Percentiles rank a stretch among this genome's conserved stretches.
These are phyloP conservation scores for Pichia cephalocereana DNA, from an alignment of 805 yeast species.

Conservation along the genomic window DNA sequence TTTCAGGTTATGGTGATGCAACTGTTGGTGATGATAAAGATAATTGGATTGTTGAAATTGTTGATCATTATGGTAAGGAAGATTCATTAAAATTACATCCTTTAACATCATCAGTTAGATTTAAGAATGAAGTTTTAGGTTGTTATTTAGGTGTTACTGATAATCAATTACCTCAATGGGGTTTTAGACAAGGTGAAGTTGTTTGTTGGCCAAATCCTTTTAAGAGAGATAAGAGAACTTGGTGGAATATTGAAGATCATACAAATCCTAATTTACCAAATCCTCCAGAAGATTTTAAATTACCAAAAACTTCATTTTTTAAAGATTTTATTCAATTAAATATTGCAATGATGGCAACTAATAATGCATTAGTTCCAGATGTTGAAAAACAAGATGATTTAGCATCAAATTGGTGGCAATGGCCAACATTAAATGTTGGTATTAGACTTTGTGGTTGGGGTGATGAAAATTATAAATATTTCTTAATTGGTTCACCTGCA, in stretches of 20 bases:
- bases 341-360: constrained; percentile 83
- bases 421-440: constrained; percentile 77
- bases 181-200: constrained; percentile 82
- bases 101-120: constrained; percentile 64
- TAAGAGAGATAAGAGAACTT: constrained; percentile 69
- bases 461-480: constrained; percentile 49
- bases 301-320: constrained; percentile 70
- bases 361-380: constrained; percentile 75
- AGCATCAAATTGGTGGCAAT: constrained; percentile 75
- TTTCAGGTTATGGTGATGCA: constrained; percentile 75
- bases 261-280: constrained; percentile 48
- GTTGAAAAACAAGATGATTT: constrained; percentile 62
- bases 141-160: constrained; percentile 78
- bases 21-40: constrained; percentile 71
- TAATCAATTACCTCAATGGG: constrained; percentile 67
- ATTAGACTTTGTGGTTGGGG: constrained; percentile 72
- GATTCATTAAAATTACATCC: constrained; percentile 51
- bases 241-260: constrained; percentile 83
- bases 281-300: constrained; percentile 50
- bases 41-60: constrained; percentile 85
- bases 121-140: constrained; percentile 52
- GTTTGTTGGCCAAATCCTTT: constrained; percentile 64
- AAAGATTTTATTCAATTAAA: constrained; percentile 68
- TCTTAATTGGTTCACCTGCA: constrained; percentile 67
- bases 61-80: constrained; percentile 50